Base-by-base conservation (phyloP, 2,329 filamentous ascomycete species). In the Aspergillus persii region DNA sequence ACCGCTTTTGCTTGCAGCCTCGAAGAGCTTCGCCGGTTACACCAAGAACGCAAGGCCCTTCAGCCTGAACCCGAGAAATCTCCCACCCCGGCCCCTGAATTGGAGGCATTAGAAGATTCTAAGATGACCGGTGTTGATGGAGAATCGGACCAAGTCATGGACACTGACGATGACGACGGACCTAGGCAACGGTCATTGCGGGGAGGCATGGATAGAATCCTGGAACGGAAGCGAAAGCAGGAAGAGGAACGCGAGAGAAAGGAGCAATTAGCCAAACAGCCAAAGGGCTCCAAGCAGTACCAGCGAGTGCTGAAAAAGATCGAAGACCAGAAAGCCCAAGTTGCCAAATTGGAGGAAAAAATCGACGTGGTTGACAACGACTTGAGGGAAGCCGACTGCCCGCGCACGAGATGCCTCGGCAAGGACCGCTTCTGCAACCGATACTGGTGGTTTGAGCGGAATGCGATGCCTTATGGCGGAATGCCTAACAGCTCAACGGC, bases 391-490 rank as follows among this genome's bases (percentile, higher is more conserved):
- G 92, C 93, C 46, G 91, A 97, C 75, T 96, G 94, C 68, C 91
- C 93, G 39, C 89, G 95, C 62, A 96, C 93, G 18, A 88, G 91
- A 63, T 87, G 94, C 18, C 82, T 99, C 29, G 95, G 95, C 61
- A 94, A 95, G 74, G 95, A 99, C 76, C 87, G 95, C 49, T 99
- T 96, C 81, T 96, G 94, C 87, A 98, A 99, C 76, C 87, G 94
- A 56, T 99, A 98, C 77, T 98, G 96, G 81, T 99, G 95, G 94
- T 97, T 98, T 74, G 95, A 99, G 77, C 89, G 94, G 63, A 99
- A 98, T 70, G 95, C 93, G 27, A 98, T 98, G 93, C 95, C 95
- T 0, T 96, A 94, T 69, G 92, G 84, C 33, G 95, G 95, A 4
- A 82, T 97, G 57, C 93, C 93, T 0, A 86, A 85, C 64, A 96